Evolutionary conservation across 163 green algal genomes (phyloP).

Genomic region (Scenedesmus sp.): DNA sequence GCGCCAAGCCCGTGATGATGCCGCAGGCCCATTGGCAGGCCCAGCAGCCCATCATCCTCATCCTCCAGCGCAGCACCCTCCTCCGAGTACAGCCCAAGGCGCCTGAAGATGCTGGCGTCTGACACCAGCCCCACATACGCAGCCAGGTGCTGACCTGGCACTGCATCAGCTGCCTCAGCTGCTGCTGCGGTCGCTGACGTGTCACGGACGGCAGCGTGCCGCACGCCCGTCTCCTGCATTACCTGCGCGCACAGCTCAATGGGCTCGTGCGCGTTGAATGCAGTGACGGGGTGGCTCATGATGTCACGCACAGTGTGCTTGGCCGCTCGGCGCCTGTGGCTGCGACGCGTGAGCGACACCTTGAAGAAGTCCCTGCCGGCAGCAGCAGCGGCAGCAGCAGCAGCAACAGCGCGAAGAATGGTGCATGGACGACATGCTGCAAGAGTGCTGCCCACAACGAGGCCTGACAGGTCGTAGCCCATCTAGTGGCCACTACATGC

Average conservation of each 20-base stretch:
- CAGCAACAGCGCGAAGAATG: not conserved
- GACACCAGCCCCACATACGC: conserved; percentile 44
- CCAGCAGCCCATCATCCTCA: conserved; percentile 20
- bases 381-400: not conserved
- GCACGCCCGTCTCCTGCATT: conserved; percentile 46
- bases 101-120: conserved; percentile 47
- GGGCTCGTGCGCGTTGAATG: not conserved
- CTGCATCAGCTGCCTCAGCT: not conserved
- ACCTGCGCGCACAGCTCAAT: conserved; percentile 44
- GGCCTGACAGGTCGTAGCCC: not conserved
- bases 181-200: not conserved
- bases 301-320: conserved; percentile 42
- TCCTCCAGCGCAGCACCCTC: not conserved
- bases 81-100: conserved; percentile 42
- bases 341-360: not conserved
- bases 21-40: not conserved
- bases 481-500: too few species aligned
- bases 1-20: not conserved
- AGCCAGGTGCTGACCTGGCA: not conserved
- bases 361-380: conserved; percentile 46
- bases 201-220: conserved; percentile 32
- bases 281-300: conserved; percentile 48
- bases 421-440: not conserved
- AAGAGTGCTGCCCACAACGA: not conserved
- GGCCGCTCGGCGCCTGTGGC: not conserved